Evolutionary conservation across 1,284 basidiomycete genomes (phyloP).

Genomic region (Pseudozyma sp.): DNA sequence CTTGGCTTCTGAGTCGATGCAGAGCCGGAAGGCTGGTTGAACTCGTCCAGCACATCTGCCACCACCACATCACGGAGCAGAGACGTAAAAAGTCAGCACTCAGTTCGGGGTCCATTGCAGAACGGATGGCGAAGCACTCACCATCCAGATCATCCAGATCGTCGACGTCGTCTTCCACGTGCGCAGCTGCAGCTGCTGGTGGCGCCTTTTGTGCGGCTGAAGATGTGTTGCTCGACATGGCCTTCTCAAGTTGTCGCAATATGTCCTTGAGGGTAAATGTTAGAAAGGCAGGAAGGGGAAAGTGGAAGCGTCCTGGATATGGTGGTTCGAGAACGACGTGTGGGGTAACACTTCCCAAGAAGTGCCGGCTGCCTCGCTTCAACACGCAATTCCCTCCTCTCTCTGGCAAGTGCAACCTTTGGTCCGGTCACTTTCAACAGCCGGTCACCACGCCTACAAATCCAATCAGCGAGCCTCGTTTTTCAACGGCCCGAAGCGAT

Average conservation of each 20-base stretch:
- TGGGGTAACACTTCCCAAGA: too few species aligned
- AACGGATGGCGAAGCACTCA: conserved; percentile 15
- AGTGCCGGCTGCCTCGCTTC: neutral
- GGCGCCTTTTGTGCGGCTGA: conserved; percentile 17
- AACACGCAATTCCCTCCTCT: neutral
- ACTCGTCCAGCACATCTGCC: conserved; percentile 74
- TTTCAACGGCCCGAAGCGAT: too few species aligned
- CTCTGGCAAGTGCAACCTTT: too few species aligned
- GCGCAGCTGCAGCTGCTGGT: conserved; percentile 14
- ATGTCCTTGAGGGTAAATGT: too few species aligned
- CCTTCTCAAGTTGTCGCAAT: neutral
- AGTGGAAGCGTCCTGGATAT: neutral
- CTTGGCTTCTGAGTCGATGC: conserved; percentile 60
- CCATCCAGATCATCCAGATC: conserved; percentile 67
- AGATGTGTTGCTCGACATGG: conserved; percentile 19
- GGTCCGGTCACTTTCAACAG: conserved; percentile 40
- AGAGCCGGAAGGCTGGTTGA: conserved; percentile 54
- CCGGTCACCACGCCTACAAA: neutral
- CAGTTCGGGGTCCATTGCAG: too few species aligned
- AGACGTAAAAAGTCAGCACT: neutral
- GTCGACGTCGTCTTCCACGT: conserved; percentile 52
- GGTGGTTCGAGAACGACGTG: conserved; percentile 2
- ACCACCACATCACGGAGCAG: neutral
- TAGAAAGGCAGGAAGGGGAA: too few species aligned
- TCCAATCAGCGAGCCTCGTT: conserved; percentile 17